A percentile compares a stretch with the other conserved stretches of the same genome.
Evolutionary conservation across 306 rosid genomes (phyloP).

Genomic region (Geum urbanum): DNA sequence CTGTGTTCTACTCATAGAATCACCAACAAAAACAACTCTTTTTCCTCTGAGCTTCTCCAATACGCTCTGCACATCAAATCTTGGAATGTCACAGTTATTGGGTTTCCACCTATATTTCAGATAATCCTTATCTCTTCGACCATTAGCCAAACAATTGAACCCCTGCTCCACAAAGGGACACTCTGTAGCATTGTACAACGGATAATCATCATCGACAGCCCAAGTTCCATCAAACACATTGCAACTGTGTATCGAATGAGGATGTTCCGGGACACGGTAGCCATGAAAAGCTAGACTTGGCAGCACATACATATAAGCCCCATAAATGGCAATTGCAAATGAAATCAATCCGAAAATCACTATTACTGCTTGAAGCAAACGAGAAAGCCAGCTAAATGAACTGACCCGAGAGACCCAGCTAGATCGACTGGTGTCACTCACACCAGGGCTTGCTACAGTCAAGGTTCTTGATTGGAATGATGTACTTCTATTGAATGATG

Average conservation of each 20-base stretch:
- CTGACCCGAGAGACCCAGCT: constrained; percentile 43
- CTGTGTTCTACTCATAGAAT: constrained; percentile 90
- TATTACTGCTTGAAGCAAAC: constrained; percentile 45
- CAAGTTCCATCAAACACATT: constrained; percentile 64
- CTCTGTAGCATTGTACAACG: constrained; percentile 69
- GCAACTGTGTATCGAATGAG: constrained; percentile 38
- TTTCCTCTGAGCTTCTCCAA: constrained; percentile 58
- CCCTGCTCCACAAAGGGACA: constrained; percentile 82
- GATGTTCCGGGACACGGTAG: constrained; percentile 27
- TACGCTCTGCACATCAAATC: constrained; percentile 41
- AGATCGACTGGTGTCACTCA: constrained; percentile 12
- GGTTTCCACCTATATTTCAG: constrained; percentile 82
- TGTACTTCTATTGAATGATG: constrained; percentile 33
- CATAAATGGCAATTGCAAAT: constrained; percentile 50
- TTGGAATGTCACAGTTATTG: constrained; percentile 47
- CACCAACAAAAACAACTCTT: constrained; percentile 79
- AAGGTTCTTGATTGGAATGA: constrained; percentile 43
- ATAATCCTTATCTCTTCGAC: constrained; percentile 58
- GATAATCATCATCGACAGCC: constrained; percentile 44
- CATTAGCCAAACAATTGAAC: constrained; percentile 72
- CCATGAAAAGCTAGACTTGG: constrained; percentile 48
- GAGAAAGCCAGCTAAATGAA: constrained; percentile 47
- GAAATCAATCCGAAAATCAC: constrained; percentile 50
- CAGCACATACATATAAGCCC: constrained; percentile 53
- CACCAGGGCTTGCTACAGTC: constrained; percentile 41